Base-by-base conservation (phyloP, 345 rosid species). In the Salix koriyanagi region DNA sequence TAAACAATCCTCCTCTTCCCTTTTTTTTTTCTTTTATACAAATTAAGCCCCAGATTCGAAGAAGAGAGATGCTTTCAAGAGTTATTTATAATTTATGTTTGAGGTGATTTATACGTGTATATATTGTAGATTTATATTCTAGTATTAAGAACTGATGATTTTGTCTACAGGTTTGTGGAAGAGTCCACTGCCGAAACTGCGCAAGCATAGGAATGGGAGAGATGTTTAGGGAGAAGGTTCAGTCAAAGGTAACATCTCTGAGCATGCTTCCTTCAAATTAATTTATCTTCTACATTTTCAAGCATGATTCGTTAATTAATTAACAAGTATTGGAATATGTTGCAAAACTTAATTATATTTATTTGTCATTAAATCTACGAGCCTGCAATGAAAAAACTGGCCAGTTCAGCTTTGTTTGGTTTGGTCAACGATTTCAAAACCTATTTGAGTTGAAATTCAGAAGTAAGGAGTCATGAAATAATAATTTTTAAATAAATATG, bases 131-230 rank as follows among this genome's bases (percentile, higher is more conserved):
- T 54, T 19, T 21, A 54, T 54, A 54, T 54, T 7, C n/a, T 16
- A 7, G 25, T 19, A 54, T 21, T 6, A 54, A 54, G 60, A 54
- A 2, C 12, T 18, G 13, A 19, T 66, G 16, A 10, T 12, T 42
- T 32, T 50, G 15, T 30, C 1, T 64, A 72, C 84, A 90, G 92
- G 92, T 87, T n/a, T 90, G 92, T 60, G 94, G 92, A 62, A 87
- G 94, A 70, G 91, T 78, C 15, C 86, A 87, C 36, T 90, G 94
- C 77, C 85, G 86, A 77, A 79, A 79, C 42, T 89, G 92, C 39
- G 87, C 82, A 36, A 52, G 37, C 69, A 68, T 76, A 23, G 92
- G 92, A 56, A 87, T 90, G 92, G 92, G 90, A 65, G 91, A 90
- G 68, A 89, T 86, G 92, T 66, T 69, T 86, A 10, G 94, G 90